These are phyloP conservation scores for Glarea lozoyensis DNA, from an alignment of 495 filamentous ascomycete genomes.

Conservation along the genomic window DNA sequence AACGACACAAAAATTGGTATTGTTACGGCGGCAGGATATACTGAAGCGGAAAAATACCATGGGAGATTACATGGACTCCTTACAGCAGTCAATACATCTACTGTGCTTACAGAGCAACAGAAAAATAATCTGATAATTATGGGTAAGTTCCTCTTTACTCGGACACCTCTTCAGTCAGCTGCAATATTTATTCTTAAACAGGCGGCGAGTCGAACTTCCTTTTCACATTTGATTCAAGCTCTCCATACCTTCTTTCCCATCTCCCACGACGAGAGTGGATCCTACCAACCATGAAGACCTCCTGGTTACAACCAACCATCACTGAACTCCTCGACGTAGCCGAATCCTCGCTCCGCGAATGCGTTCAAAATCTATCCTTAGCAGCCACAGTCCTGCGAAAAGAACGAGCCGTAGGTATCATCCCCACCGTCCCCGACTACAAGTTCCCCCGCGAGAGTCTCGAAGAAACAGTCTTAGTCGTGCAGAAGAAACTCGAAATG, in stretches of 20 bases:
- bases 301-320: conserved; percentile 79
- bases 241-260: conserved; percentile 45
- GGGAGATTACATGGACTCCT: conserved; percentile 76
- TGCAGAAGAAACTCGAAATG: conserved; percentile 83
- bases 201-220: conserved; percentile 72
- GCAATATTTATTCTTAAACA: neutral
- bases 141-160: conserved; percentile 33
- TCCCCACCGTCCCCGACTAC: conserved; percentile 46
- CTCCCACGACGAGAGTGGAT: conserved; percentile 70
- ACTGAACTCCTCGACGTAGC: conserved; percentile 73
- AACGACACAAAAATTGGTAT: conserved; percentile 75
- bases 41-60: conserved; percentile 75
- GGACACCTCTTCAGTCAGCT: neutral
- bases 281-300: conserved; percentile 73
- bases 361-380: conserved; percentile 64
- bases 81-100: conserved; percentile 62
- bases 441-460: conserved; percentile 80
- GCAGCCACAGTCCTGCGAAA: conserved; percentile 76
- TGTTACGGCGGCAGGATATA: conserved; percentile 95
- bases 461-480: conserved; percentile 91
- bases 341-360: conserved; percentile 72
- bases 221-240: conserved; percentile 57
- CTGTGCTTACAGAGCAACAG: conserved; percentile 47
- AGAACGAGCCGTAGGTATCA: conserved; percentile 86
- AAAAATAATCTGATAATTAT: conserved; percentile 78